Evolutionary conservation across 208 protist genomes (phyloP), one percentile per base, ranked within the genome.

Genomic region (Kentomonas sorsogonicus): DNA sequence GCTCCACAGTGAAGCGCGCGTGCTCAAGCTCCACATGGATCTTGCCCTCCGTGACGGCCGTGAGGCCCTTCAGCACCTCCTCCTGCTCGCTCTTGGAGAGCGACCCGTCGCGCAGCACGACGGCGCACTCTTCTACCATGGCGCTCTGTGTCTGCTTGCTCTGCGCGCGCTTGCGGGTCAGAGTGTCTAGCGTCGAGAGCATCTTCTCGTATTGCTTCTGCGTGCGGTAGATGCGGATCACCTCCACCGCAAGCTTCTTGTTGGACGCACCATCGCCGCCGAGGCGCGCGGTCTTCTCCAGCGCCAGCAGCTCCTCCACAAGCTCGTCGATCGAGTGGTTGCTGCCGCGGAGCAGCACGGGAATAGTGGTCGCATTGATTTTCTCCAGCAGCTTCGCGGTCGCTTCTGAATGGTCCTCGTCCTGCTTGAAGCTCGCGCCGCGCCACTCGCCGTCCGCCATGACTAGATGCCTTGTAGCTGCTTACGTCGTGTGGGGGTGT

Each of bases 11-110:
- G 66, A 98, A 94, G 29, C 86, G 82, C 4, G 93, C 95, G 54
- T 97, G 82, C 70, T 98, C 91, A 23, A 97, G 79, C 74, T 98
- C 95, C 16, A 98, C 95, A 54, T 97, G 95, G 39, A 98, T 98
- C 75, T 98, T 97, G 74, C 91, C 96, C 39, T 97, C 93, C 7
- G 93, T 96, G 33, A 96, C 80, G 22, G 89, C 72, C 29, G 83
- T 79, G 44, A 98, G 74, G 20, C 79, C 83, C 63, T 96, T 86
- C 48, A 98, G 85, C 44, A 98, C 82, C 50, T 86, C 78, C 34
- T 93, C 53, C 55, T 84, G 69, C 29, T 78, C 63, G 31, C 76
- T 73, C 54, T 72, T 65, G 13, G 58, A 27, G 3, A 83, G 51
- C 33, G 81, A 78, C 23, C 68, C 81, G 40, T 81, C 79, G 7